Evolutionary conservation across 768 basidiomycete genomes (phyloP).

Genomic region (Tricholoma terreum): DNA sequence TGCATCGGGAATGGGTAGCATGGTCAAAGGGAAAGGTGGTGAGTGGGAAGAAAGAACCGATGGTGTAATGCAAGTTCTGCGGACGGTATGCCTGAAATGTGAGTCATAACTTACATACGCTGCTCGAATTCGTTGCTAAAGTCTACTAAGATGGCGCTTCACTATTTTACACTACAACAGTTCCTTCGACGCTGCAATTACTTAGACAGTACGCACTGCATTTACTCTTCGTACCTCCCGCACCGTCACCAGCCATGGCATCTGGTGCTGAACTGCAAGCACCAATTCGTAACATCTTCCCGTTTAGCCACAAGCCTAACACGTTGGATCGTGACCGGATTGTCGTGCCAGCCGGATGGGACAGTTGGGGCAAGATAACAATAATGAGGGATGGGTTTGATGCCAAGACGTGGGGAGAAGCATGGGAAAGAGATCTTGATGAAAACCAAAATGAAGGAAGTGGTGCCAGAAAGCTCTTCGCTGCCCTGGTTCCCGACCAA

Average conservation of each 20-base stretch:
- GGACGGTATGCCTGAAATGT: constrained; percentile 93
- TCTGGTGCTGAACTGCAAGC: constrained; percentile 64
- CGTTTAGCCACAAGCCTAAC: constrained; percentile 85
- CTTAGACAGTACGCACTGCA: constrained; percentile 85
- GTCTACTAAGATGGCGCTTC: constrained; percentile 74
- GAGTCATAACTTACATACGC: constrained; percentile 27
- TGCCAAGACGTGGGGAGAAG: constrained; percentile 72
- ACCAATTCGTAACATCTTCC: constrained; percentile 75
- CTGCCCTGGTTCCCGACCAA: constrained; percentile 70
- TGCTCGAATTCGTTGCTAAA: not conserved
- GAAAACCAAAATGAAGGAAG: constrained; percentile 42
- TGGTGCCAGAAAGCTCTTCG: constrained; percentile 70
- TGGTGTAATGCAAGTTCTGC: constrained; percentile 90
- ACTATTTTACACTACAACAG: constrained; percentile 86
- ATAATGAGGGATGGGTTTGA: constrained; percentile 92
- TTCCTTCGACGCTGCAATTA: constrained; percentile 69
- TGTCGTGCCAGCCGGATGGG: constrained; percentile 95
- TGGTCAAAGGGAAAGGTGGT: constrained; percentile 89
- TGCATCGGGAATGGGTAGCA: constrained; percentile 79
- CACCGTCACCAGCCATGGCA: constrained; percentile 59
- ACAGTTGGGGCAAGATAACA: constrained; percentile 94
- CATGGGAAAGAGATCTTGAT: constrained; percentile 71
- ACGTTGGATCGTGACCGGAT: constrained; percentile 90
- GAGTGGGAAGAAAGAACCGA: constrained; percentile 97
- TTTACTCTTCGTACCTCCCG: constrained; percentile 73